Evolutionary conservation across 2,329 filamentous ascomycete genomes (phyloP).

Genomic region (Colletotrichum sp.): DNA sequence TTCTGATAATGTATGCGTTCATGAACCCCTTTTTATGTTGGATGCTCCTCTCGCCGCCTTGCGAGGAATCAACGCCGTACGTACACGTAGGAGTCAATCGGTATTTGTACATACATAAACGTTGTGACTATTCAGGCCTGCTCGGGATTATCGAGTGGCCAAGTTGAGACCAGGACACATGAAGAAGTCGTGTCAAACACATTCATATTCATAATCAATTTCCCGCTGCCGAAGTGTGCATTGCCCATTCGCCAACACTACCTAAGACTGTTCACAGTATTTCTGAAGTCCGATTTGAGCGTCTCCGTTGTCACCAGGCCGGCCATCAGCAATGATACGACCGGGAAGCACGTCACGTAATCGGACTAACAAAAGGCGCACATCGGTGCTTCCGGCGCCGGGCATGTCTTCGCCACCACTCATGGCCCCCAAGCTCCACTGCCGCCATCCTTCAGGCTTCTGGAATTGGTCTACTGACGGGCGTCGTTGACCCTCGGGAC

Average conservation of each 20-base stretch:
- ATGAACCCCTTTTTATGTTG: not conserved
- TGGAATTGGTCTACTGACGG: not conserved
- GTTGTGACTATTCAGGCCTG: not conserved
- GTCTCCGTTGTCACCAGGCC: not conserved
- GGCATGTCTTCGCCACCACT: not conserved
- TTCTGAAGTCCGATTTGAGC: fast-evolving
- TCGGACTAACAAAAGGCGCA: not conserved
- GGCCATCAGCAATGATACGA: not conserved
- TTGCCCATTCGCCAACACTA: not conserved
- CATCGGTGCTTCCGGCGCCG: not conserved
- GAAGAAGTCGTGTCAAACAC: not conserved
- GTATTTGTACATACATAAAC: fast-evolving
- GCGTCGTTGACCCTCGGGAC: not conserved
- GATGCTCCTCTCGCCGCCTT: not conserved
- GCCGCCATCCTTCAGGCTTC: not conserved
- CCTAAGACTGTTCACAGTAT: not conserved
- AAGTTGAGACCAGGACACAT: not conserved
- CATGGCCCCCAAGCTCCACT: not conserved
- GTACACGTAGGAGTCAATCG: fast-evolving
- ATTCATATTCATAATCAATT: fast-evolving
- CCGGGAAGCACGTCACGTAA: not conserved
- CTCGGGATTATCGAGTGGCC: not conserved
- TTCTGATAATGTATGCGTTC: not conserved
- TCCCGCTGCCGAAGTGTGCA: no score
- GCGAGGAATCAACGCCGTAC: not conserved